phyloP scores from a whole-genome alignment of 306 rosid genomes.

The Spatholobus suberectus region DNA sequence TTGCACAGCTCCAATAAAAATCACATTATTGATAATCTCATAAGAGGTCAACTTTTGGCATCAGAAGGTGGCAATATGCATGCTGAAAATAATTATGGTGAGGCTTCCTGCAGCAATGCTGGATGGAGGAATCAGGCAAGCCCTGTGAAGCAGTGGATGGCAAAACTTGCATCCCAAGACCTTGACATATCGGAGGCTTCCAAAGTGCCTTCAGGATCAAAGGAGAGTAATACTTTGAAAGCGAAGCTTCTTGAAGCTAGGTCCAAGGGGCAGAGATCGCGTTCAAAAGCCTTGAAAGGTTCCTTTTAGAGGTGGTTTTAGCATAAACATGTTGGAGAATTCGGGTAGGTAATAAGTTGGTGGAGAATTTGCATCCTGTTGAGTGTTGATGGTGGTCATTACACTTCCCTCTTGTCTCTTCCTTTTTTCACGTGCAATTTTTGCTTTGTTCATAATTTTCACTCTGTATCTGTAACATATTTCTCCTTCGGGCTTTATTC shows the following conservation, averaged over 20 bases:
- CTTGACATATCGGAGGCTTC: constrained; percentile 58
- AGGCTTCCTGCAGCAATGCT: constrained; percentile 90
- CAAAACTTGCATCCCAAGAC: constrained; percentile 54
- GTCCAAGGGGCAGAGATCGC: constrained; percentile 76
- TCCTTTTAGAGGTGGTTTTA: constrained; percentile 46
- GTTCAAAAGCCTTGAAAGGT: constrained; percentile 70
- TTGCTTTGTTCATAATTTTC: constrained; percentile 44
- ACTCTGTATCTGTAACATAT: constrained; percentile 43
- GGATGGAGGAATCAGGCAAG: constrained; percentile 97
- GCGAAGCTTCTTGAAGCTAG: constrained; percentile 98
- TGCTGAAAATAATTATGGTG: constrained; percentile 59
- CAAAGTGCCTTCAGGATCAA: constrained; percentile 61
- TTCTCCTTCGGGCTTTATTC: constrained; percentile 43
- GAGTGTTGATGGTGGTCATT: constrained; percentile 37
- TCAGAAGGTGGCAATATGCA: constrained; percentile 64
- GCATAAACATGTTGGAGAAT: background rate
- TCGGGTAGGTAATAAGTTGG: background rate
- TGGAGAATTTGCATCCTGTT: constrained; percentile 38
- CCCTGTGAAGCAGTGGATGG: constrained; percentile 87
- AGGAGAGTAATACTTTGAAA: constrained; percentile 80
- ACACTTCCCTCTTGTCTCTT: background rate
- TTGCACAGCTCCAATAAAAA: constrained; percentile 53
- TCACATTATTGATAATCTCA: constrained; percentile 59
- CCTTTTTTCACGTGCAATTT: constrained; percentile 21
- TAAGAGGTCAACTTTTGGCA: constrained; percentile 66